Evolutionary conservation across 108 stramenopile species (phyloP), one percentile per base, ranked within the genome.

Genomic region (Pseudonitzschia delicatissima): DNA sequence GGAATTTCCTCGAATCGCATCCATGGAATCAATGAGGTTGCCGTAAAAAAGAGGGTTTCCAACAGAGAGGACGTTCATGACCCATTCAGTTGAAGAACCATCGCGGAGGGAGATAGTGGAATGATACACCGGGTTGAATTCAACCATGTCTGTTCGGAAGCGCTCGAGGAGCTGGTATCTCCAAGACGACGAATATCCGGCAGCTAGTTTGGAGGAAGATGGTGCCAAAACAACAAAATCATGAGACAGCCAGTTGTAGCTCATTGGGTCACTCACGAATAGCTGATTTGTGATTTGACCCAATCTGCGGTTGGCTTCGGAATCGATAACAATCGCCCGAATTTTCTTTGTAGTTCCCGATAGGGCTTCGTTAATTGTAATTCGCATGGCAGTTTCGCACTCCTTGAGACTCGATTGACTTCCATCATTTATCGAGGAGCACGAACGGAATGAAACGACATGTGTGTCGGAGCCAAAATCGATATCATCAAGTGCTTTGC

Each of bases 121-220:
- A 27, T 55, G 53, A 33, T 55, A 55, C 17, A 55, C 29, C 17
- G 53, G 53, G n/a, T 55, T 55, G 53, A 55, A 55, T 27, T 55
- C 53, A 15, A 55, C 32, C 4, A n/a, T n/a, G 31, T 55, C 53
- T n/a, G 53, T 55, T 7, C 53, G 53, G n/a, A 55, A 55, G 25
- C 53, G 53, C 32, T 55, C 53, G 11, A 55, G 53, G 27, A 55
- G 32, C 32, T 55, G 53, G n/a, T 55, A 55, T 27, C 31, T 55
- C 53, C 53, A 55, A 11, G 53, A 55, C 7, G 53, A 33, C 29
- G 13, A 31, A 29, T 28, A 34, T 0, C 15, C 32, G 29, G 28
- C 32, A 0, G 11, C 40, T 8, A 55, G 32, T 33, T 15, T 12
- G 4, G 8, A 1, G 26, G 31, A 5, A 5, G 53, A 55, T 33